Evolutionary conservation across 2,329 filamentous ascomycete species (phyloP), one percentile per base, ranked within the genome.

Genomic region (Diaporthe eres): DNA sequence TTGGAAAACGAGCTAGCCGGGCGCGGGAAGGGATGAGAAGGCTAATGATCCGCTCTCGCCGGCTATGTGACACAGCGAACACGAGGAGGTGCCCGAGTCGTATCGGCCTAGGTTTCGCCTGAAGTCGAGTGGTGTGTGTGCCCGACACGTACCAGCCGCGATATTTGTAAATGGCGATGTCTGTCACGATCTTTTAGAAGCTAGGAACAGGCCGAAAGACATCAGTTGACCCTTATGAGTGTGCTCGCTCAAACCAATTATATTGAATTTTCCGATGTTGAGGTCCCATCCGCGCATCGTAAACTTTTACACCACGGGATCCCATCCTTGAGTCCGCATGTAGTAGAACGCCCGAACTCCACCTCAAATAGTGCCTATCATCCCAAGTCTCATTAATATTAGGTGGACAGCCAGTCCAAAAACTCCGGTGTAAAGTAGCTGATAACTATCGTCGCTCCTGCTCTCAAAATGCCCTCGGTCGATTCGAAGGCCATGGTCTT

Each of bases 401-500:
- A 91, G 77, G 87, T 88, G 77, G 90, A 88, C 75, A 93, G 85
- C 91, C 91, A 93, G 82, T 93, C 91, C 37, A 94, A 85, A 82
- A 94, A 93, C 79, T 93, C 94, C 0, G 97, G 97, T 0, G 94
- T 96, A 81, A 98, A 98, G 85, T 99, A 99, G 85, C 92, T 97
- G 80, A 98, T 91, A 58, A 99, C 90, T 81, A 99, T 98, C 0
- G 93, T 96, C 9, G 97, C 97, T 58, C 97, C 97, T 12, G 97
- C 97, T 79, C 97, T 90, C 76, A 99, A 86, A 78, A 99, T 98
- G 34, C 96, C 95, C 85, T 98, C 95, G 0, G 95, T 97, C 76
- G 94, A 94, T 87, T 99, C 97, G 80, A 98, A 96, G 0, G 95
- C 97, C 94, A 98, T 98, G 5, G 93, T 88, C 87, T 96, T 97